Evolutionary conservation across 2,329 filamentous ascomycete genomes (phyloP).

Genomic region (Pseudocercospora fijiensis): DNA sequence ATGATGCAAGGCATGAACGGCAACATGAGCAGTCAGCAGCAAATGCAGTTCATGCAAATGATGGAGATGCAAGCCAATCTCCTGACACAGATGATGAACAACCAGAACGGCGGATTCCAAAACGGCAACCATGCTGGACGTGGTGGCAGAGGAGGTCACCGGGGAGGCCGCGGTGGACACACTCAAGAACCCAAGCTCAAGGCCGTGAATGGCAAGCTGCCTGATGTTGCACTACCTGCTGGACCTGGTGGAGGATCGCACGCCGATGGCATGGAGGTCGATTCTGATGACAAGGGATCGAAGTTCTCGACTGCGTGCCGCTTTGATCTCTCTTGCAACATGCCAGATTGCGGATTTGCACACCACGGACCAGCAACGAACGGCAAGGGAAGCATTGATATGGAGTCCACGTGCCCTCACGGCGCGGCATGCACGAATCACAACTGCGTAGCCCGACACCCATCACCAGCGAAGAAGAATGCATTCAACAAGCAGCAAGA

Average conservation of each 20-base stretch:
- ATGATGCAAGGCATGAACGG: constrained; percentile 48
- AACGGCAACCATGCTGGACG: constrained; percentile 50
- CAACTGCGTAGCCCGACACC: constrained; percentile 89
- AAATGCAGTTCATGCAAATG: constrained; percentile 68
- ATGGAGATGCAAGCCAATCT: constrained; percentile 71
- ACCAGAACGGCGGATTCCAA: constrained; percentile 25
- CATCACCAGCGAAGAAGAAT: constrained; percentile 78
- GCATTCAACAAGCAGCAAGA: constrained; percentile 83
- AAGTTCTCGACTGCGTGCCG: constrained; percentile 72
- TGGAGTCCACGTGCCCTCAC: constrained; percentile 76
- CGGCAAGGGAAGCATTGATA: constrained; percentile 70
- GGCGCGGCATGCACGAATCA: constrained; percentile 92
- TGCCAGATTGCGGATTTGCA: constrained; percentile 85
- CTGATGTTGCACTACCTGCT: constrained; percentile 23
- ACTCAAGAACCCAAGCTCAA: constrained; percentile 16
- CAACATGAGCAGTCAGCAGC: constrained; percentile 61
- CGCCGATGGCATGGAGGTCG: constrained; percentile 58
- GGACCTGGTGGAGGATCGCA: constrained; percentile 32
- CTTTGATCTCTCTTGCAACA: constrained; percentile 85
- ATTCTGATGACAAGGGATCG: constrained; percentile 57
- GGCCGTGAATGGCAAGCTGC: constrained; percentile 28
- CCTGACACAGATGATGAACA: constrained; percentile 66
- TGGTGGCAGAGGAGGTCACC: constrained; percentile 19
- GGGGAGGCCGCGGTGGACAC: constrained; percentile 18
- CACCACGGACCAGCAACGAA: constrained; percentile 86